A percentile compares a stretch with the other conserved stretches of the same genome.
Conservation (phyloP, 257 asterid species). For the Asclepias syriaca region DNA sequence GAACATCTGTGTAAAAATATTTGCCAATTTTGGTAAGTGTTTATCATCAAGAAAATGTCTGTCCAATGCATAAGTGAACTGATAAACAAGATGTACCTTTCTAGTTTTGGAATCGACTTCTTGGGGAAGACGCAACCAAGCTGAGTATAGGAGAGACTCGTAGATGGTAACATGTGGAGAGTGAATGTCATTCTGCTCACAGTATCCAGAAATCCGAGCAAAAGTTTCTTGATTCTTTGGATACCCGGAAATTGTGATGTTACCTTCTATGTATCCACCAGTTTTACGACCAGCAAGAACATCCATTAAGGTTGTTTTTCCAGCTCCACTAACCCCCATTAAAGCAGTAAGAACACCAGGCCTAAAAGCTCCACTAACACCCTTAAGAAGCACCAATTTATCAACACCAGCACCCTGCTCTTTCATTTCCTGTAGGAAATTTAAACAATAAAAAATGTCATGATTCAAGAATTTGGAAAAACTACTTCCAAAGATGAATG, state of each 20-base stretch:
- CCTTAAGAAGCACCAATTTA: conserved; percentile 53
- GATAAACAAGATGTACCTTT: conserved; percentile 27
- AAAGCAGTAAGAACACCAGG: conserved; percentile 82
- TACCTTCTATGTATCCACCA: conserved; percentile 73
- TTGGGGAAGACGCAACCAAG: conserved; percentile 61
- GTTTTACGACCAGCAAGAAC: conserved; percentile 80
- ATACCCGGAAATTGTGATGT: conserved; percentile 59
- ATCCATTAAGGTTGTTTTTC: conserved; percentile 78
- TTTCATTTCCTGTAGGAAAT: conserved; percentile 58
- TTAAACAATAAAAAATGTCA: background rate
- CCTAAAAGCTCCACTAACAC: conserved; percentile 73
- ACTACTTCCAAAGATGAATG: background rate
- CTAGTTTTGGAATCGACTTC: conserved; percentile 39
- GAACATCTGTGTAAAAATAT: conserved; percentile 39
- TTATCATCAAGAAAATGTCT: background rate
- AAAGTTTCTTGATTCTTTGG: conserved; percentile 69
- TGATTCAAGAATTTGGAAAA: background rate
- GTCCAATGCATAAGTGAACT: background rate
- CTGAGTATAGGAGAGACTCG: conserved; percentile 69
- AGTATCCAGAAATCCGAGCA: conserved; percentile 69
- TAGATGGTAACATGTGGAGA: conserved; percentile 69
- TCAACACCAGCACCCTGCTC: conserved; percentile 47
- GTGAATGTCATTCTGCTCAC: conserved; percentile 81
- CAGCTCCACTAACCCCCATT: conserved; percentile 91
- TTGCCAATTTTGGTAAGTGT: too few species aligned